A percentile compares a stretch with the other conserved stretches of the same genome.
phyloP scores from a whole-genome alignment of 2,329 filamentous ascomycete genomes.

The Phialophora expanda region DNA sequence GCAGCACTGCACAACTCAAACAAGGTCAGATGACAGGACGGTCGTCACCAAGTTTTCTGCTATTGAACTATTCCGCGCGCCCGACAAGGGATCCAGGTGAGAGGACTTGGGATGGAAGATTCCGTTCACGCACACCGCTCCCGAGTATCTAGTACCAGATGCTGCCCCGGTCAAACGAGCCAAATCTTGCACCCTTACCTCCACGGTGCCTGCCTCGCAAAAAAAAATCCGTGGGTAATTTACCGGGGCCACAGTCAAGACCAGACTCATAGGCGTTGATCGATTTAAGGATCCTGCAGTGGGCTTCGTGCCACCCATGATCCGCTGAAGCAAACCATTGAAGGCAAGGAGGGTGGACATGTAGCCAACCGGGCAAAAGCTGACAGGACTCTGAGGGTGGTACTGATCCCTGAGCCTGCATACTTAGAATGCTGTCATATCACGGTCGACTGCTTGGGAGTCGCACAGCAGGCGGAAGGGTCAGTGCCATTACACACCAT shows the following conservation, averaged over 20 bases:
- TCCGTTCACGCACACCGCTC: conserved; percentile 8
- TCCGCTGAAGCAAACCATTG: conserved; percentile 13
- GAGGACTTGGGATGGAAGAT: neutral
- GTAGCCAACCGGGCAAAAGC: conserved; percentile 16
- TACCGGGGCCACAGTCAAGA: neutral
- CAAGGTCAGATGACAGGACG: conserved; percentile 14
- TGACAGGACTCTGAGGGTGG: conserved; percentile 8
- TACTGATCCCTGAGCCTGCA: conserved; percentile 14
- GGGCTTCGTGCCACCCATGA: conserved; percentile 13
- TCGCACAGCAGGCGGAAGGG: conserved; percentile 15
- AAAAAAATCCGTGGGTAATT: neutral
- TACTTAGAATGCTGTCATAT: conserved; percentile 14
- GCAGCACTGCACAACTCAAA: conserved; percentile 12
- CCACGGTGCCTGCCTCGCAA: neutral
- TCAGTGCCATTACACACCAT: neutral
- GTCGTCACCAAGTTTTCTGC: neutral
- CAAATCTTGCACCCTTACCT: neutral
- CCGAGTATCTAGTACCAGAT: neutral
- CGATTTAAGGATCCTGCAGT: conserved; percentile 7
- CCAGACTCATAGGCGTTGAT: conserved; percentile 10
- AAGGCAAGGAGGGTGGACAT: neutral
- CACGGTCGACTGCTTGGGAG: neutral
- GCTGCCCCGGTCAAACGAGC: neutral
- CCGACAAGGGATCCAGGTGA: neutral
- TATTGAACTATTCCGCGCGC: neutral